Base-by-base conservation (phyloP, 1,139 yeast genomes). In the Wickerhamomyces sp. region DNA sequence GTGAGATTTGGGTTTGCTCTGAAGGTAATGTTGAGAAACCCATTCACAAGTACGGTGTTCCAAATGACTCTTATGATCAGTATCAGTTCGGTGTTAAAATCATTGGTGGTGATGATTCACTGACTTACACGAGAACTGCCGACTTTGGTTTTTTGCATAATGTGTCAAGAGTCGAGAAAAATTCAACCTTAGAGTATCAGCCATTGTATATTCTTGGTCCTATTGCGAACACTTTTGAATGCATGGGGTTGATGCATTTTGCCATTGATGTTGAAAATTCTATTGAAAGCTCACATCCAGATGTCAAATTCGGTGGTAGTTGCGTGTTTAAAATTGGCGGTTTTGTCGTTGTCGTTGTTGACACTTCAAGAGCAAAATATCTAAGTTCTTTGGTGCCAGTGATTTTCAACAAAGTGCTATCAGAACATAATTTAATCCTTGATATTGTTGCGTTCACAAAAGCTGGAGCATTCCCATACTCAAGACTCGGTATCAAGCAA, bases 1-100 rank as follows among this genome's bases (percentile, higher is more conserved):
- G 99, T 26, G 98, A 91, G 61, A 88, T 91, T 30, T 91, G 98
- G 98, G 93, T 91, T 3, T 75, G 84, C 42, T 83, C 95, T 1
- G 95, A 88, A 47, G 95, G 91, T 1, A 87, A 81, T 48, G 79
- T 79, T 24, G 62, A 63, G 26, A 13, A 35, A 6, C 23, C 42
- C 6, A 34, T 44, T 3, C 43, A 42, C 16, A 45, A 51, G 4
- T 47, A 47, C 22, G 41, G 36, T 9, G 37, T 38, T 19, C 36
- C 37, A 10, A 25, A 16, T 12, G 30, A 18, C 4, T 17, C 47
- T 5, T 49, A 36, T 38, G 47, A 45, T 20, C 41, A 37, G 16
- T 26, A 37, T 4, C 56, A 52, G 30, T 56, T 58, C 32, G 47
- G 42, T 33, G 64, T 54, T 8, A 54, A 44, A 30, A 55, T 52